A percentile compares a stretch with the other conserved stretches of the same genome.
Evolutionary conservation across 257 asterid species (phyloP).

Genomic region (Ajuga chamaepitys): DNA sequence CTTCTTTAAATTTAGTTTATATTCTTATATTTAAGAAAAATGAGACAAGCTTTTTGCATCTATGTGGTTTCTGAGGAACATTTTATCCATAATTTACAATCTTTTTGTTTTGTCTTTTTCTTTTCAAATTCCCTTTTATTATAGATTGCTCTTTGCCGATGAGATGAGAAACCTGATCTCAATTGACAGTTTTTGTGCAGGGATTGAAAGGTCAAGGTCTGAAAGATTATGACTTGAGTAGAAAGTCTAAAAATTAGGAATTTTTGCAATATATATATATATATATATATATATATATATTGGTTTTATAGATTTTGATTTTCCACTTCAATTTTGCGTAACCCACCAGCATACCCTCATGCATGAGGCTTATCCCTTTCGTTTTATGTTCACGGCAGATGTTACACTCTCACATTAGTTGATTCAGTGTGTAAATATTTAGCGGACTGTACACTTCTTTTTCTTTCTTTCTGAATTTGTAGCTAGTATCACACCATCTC

Average conservation of each 20-base stretch:
- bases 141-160: constrained; percentile 1
- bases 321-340: constrained; percentile 6
- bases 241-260: too few relatives aligned
- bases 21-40: not conserved
- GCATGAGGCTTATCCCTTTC: constrained; percentile 1
- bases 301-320: constrained; percentile 4
- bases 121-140: not conserved
- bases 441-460: not conserved
- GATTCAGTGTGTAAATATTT: not conserved
- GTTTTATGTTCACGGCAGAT: not conserved
- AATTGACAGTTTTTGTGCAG: constrained; percentile 31
- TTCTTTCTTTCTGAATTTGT: constrained; percentile 7
- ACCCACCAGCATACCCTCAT: not conserved
- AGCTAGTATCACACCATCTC: not conserved
- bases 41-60: not conserved
- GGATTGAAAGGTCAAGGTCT: constrained; percentile 8
- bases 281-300: too few relatives aligned
- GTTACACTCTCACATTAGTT: not conserved
- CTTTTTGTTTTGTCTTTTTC: not conserved
- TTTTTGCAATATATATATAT: too few relatives aligned
- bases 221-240: constrained; percentile 9
- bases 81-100: not conserved
- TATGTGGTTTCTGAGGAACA: not conserved
- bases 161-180: constrained; percentile 14
- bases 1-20: not conserved